A percentile compares a stretch with the other conserved stretches of the same genome.
Conservation (phyloP, 305 asterid species). For the Fraxinus angustifolia region DNA sequence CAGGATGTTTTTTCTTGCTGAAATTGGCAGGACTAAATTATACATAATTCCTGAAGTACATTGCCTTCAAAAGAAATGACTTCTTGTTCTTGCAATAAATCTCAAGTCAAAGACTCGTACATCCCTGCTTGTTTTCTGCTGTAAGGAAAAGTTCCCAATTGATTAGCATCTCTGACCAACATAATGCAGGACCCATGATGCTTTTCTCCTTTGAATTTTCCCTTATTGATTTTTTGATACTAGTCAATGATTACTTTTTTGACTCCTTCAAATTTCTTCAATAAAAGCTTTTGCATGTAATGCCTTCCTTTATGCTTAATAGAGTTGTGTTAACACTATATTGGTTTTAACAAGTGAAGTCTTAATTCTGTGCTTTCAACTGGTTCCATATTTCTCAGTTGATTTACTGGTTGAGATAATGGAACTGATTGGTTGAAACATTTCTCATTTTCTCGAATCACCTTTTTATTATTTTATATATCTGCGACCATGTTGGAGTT, state of each 20-base stretch:
- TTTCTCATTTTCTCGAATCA: background rate
- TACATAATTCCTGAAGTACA: background rate
- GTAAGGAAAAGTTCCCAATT: background rate
- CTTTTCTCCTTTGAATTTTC: background rate
- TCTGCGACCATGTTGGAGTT: background rate
- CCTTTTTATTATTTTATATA: background rate
- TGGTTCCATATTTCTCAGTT: background rate
- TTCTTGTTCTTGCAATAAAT: background rate
- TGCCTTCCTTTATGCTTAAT: background rate
- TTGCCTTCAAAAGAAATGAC: background rate
- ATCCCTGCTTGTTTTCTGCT: background rate
- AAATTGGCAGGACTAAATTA: background rate
- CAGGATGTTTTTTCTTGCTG: background rate
- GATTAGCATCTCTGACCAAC: background rate
- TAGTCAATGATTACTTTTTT: background rate
- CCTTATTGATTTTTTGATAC: background rate
- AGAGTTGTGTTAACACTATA: background rate
- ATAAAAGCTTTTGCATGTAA: background rate
- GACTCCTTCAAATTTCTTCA: background rate
- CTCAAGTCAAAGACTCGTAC: background rate
- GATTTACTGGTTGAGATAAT: background rate
- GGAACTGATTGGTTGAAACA: background rate
- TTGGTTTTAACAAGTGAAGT: background rate
- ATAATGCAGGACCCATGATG: background rate
- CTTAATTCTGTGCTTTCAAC: background rate